phyloP scores from a whole-genome alignment of 1,284 basidiomycete genomes.

The Thelephora terrestris region DNA sequence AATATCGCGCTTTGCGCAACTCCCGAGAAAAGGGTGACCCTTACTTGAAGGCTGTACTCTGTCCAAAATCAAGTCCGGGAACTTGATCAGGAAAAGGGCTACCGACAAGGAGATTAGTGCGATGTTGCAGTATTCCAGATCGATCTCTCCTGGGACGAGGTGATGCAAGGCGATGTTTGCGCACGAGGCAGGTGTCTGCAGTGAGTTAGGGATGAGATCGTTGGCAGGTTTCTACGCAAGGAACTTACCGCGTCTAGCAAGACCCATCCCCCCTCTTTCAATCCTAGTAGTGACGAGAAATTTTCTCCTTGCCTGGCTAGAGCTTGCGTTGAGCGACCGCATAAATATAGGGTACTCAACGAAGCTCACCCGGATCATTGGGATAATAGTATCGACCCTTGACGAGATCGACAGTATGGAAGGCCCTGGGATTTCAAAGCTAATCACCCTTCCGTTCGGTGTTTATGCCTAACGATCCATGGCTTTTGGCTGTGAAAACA shows the following conservation, averaged over 20 bases:
- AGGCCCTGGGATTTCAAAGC: constrained; percentile 43
- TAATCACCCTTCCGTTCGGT: constrained; percentile 5
- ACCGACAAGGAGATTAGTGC: background rate
- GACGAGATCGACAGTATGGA: constrained; percentile 73
- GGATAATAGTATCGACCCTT: constrained; percentile 80
- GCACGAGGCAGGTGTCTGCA: constrained; percentile 83
- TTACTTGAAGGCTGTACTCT: constrained; percentile 73
- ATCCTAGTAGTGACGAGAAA: constrained; percentile 47
- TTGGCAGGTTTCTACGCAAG: no score
- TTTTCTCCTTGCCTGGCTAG: constrained; percentile 70
- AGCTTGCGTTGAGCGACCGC: constrained; percentile 4
- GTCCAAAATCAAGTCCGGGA: constrained; percentile 68
- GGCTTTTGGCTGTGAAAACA: constrained; percentile 60
- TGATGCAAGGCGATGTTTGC: constrained; percentile 86
- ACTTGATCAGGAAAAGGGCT: constrained; percentile 32
- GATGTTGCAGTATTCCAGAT: constrained; percentile 36
- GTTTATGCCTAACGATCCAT: constrained; percentile 61
- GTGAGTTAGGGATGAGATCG: background rate
- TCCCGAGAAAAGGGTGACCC: constrained; percentile 9
- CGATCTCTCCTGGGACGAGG: constrained; percentile 73
- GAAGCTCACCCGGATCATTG: constrained; percentile 43
- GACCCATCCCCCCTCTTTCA: constrained; percentile 80
- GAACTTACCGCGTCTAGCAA: constrained; percentile 65
- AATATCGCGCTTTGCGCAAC: background rate
- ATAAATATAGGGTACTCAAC: constrained; percentile 8